Base-by-base conservation (phyloP, 2,329 filamentous ascomycete genomes). In the Phialocephala subalpina region DNA sequence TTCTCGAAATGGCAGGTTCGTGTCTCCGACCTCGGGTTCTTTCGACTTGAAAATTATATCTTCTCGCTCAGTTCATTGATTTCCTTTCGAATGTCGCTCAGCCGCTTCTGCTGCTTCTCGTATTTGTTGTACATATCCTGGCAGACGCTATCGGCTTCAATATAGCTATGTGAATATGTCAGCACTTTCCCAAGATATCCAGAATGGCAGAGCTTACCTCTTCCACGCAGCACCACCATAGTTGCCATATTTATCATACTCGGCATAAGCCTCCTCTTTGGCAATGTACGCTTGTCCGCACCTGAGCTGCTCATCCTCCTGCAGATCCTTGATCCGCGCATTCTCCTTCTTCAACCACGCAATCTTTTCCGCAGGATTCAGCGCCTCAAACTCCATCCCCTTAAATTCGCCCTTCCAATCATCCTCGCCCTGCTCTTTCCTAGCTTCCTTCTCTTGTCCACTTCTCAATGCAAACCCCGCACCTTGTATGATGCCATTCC, bases 321-420 rank as follows among this genome's bases (percentile, higher is more conserved):
- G 63, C 57, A 65, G n/a, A 25, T 82, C 61, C 78, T 79, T 1
- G 71, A 70, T 27, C 70, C 81, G 58, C 66, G 70, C n/a, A 67
- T 71, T 14, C 75, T 82, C 35, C 74, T 82, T 7, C 65, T 63
- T 65, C 63, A 69, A 62, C 65, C 65, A 69, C 14, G 38, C 40
- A 55, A 69, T 66, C 60, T 69, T 65, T 27, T 69, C 65, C 16
- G 45, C 40, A 3, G 52, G 49, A 16, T 62, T 52, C 47, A 67
- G n/a, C n/a, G 55, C 40, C 20, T 64, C 60, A 27, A 65, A 69
- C 16, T 67, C 65, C 40, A 52, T 38, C 1, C 65, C 65, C 57
- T 58, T 57, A 25, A 66, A 69, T 52, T 27, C 66, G 69, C 1
- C 80, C 76, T 67, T 78, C 80, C 29, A 55, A 59, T 18, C 71